Evolutionary conservation across 768 basidiomycete species (phyloP), one percentile per base, ranked within the genome.

Genomic region (Mycena belliarum): DNA sequence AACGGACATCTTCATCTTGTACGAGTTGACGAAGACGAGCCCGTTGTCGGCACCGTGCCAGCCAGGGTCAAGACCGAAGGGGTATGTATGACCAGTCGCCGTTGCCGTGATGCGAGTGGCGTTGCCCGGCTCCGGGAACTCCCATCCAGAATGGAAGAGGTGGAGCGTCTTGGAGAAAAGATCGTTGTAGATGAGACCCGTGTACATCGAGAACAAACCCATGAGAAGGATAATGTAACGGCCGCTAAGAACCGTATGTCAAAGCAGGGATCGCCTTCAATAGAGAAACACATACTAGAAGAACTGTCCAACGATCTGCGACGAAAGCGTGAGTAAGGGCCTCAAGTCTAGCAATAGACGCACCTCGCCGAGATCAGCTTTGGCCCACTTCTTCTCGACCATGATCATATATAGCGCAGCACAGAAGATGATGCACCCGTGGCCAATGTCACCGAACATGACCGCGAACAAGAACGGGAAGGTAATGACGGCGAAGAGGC

Each of bases 1-100:
- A 68, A 99, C 88, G 21, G 93, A 91, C 93, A 98, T 94, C 79
- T 99, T 98, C 97, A 99, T 99, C 86, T 98, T 99, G 79, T 96
- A 96, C 37, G 95, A 98, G 75, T 99, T 99, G 50, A 89, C 90
- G 74, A 98, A 99, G 41, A 97, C 87, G 57, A 99, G 81, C 2
- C 79, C 80, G 68, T 99, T 99, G 63, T 93, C 91, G 6, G 95
- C 82, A 20, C 88, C 93, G 69, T 97, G 95, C 97, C 97, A 99
- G 47, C 77, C 87, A 49, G 95, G 95, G 71, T 99, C 97, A 61
- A 99, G 70, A 64, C 97, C 97, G 63, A 99, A 94, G 3, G 90
- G 86, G 76, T 99, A 98, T n/a, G 82, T 79, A 61, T 79, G 78
- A 3, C 89, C 90, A 47, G 81, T 91, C 25, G 82, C 65, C 3